A percentile compares a stretch with the other conserved stretches of the same genome.
phyloP scores from a whole-genome alignment of 129 eudicot species.

The Pittosporum tobira region DNA sequence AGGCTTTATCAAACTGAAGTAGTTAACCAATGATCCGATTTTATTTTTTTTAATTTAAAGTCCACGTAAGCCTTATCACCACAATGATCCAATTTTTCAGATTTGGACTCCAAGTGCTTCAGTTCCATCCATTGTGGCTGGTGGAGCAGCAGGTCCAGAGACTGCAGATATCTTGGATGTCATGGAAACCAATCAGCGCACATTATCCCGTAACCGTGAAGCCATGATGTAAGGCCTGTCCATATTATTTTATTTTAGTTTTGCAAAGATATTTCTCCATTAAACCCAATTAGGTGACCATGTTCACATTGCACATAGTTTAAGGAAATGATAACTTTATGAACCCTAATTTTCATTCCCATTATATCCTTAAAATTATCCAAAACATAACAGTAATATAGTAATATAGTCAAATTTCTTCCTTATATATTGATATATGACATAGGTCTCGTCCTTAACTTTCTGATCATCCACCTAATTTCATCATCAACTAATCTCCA shows the following conservation, averaged over 20 bases:
- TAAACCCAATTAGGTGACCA: no score
- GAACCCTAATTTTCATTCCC: neutral
- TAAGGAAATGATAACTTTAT: neutral
- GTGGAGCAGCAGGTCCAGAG: slow-evolving; percentile 60
- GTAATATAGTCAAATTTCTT: no score
- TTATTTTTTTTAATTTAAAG: no score
- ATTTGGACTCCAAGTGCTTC: slow-evolving; percentile 85
- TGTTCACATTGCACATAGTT: neutral
- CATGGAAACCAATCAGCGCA: slow-evolving; percentile 82
- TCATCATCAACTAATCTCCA: no score
- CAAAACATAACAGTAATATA: no score
- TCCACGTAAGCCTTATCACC: no score
- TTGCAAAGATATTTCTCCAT: neutral
- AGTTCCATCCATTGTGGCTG: slow-evolving; percentile 59
- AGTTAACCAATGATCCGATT: slow-evolving; percentile 7
- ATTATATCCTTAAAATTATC: neutral
- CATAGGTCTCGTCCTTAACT: no score
- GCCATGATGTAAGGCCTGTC: slow-evolving; percentile 44
- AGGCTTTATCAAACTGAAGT: neutral
- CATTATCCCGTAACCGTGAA: slow-evolving; percentile 66
- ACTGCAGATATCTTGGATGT: slow-evolving; percentile 51
- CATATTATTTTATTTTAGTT: neutral
- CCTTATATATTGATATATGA: no score
- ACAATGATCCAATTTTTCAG: slow-evolving; percentile 28
- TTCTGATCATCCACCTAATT: no score